These are phyloP conservation scores for Graphilbum ipis-grandicollis DNA, from an alignment of 2,329 filamentous ascomycete genomes.

Conservation along the genomic window DNA sequence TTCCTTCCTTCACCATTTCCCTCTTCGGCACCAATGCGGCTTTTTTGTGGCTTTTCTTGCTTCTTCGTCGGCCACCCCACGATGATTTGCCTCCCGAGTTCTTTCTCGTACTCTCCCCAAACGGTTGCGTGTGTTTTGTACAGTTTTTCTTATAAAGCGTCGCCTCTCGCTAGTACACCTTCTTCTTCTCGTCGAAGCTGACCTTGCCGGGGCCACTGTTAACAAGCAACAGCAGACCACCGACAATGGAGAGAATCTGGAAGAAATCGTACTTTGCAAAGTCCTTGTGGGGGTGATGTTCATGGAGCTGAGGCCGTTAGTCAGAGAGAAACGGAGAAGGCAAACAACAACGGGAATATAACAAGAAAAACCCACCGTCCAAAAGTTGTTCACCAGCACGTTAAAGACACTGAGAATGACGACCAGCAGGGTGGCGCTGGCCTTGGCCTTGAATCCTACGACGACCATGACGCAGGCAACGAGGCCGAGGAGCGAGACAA, in stretches of 20 bases:
- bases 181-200: constrained; percentile 99
- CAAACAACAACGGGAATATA: neutral
- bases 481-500: constrained; percentile 71
- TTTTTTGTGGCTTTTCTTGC: too few relatives aligned
- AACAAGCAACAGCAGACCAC: constrained; percentile 85
- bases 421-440: constrained; percentile 87
- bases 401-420: constrained; percentile 95
- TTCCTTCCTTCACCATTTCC: too few relatives aligned
- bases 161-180: constrained; percentile 81
- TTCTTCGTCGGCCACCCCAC: too few relatives aligned
- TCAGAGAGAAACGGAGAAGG: neutral
- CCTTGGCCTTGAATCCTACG: constrained; percentile 99
- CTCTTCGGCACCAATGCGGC: too few relatives aligned
- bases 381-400: constrained; percentile 97
- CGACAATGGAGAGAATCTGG: constrained; percentile 97
- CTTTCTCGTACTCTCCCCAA: too few relatives aligned
- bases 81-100: too few relatives aligned
- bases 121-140: too few relatives aligned
- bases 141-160: too few relatives aligned
- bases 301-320: constrained; percentile 53
- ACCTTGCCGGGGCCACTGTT: constrained; percentile 98
- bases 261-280: constrained; percentile 99
- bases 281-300: constrained; percentile 97
- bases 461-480: constrained; percentile 96
- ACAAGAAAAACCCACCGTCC: constrained; percentile 58